Conservation (phyloP, 257 asterid species). For the Apocynum venetum region DNA sequence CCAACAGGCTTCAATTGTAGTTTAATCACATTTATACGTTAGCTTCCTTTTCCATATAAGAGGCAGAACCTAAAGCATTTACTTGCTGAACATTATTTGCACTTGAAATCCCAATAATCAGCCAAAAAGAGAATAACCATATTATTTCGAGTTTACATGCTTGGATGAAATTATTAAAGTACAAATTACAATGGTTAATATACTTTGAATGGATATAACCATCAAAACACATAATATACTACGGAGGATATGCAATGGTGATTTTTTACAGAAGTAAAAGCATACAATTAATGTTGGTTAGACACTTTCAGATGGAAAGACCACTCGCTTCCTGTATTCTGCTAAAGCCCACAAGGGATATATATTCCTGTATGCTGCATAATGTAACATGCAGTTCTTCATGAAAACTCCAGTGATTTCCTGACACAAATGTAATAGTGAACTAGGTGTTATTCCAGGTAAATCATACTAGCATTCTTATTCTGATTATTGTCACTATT, state of each 20-base stretch:
- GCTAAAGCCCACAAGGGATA: slow-evolving; percentile 80
- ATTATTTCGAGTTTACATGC: background rate
- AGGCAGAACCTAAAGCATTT: no score
- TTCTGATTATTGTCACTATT: background rate
- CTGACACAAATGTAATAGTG: slow-evolving; percentile 23
- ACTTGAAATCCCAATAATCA: no score
- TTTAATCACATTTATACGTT: no score
- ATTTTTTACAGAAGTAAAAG: background rate
- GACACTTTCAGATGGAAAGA: slow-evolving; percentile 3
- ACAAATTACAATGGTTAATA: background rate
- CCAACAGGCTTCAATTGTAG: no score
- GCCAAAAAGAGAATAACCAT: no score
- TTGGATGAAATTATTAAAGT: background rate
- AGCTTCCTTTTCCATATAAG: no score
- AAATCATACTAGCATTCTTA: background rate
- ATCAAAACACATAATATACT: background rate
- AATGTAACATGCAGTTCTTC: slow-evolving; percentile 85
- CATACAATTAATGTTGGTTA: background rate
- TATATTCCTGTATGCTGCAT: slow-evolving; percentile 68
- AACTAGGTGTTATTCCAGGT: background rate
- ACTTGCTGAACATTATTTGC: no score
- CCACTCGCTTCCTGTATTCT: slow-evolving; percentile 47
- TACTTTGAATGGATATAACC: background rate
- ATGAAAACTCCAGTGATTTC: slow-evolving; percentile 76
- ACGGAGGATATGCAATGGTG: background rate